These are phyloP conservation scores for Buxus sempervirens DNA, from an alignment of 164 flowering plant genomes.

Conservation along the genomic window DNA sequence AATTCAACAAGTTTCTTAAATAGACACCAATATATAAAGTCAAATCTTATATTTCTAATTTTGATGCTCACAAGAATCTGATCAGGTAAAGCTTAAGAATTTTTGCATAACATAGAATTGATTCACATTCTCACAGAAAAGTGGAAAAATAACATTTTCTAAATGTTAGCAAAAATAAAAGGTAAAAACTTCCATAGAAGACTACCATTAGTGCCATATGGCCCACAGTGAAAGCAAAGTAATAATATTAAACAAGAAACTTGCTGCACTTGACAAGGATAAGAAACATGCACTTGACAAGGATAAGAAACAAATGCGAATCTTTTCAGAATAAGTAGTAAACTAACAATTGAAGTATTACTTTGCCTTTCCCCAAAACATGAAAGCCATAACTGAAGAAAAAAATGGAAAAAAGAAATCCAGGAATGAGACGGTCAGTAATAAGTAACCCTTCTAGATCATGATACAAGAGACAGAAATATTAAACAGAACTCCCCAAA, in stretches of 20 bases:
- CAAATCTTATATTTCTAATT: no score
- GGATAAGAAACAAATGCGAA: neutral
- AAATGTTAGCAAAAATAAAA: neutral
- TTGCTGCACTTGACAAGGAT: neutral
- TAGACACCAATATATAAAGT: no score
- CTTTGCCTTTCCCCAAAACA: no score
- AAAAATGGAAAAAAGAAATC: no score
- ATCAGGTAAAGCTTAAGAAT: no score
- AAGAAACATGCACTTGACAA: no score
- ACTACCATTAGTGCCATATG: neutral
- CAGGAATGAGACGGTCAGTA: neutral
- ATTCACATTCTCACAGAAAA: neutral
- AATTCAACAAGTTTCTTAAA: no score
- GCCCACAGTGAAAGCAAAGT: neutral
- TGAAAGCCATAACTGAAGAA: no score
- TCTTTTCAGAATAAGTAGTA: neutral
- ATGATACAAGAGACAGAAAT: neutral
- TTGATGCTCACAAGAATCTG: no score
- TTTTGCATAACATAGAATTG: neutral
- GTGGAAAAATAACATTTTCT: neutral
- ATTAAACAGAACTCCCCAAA: neutral
- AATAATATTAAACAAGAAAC: neutral
- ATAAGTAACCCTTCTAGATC: neutral
- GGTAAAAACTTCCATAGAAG: neutral
- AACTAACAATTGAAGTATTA: no score